Evolutionary conservation across 108 stramenopile species (phyloP).

Genomic region (Cyclotella sp.): DNA sequence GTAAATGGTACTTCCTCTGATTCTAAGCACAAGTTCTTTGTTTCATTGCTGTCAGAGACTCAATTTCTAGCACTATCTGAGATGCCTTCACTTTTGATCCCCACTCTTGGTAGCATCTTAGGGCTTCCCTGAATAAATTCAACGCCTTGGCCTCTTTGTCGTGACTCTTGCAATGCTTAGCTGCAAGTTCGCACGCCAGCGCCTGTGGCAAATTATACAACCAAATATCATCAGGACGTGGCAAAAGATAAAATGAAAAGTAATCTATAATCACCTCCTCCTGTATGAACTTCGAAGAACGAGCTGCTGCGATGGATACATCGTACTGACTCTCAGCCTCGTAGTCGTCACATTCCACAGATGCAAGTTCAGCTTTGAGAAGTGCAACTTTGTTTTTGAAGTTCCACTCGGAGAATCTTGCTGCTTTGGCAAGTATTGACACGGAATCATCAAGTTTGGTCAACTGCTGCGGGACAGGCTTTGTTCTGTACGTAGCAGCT

Average conservation of each 20-base stretch:
- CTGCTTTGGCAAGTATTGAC: neutral
- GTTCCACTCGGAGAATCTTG: constrained; percentile 2
- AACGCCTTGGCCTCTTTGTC: neutral
- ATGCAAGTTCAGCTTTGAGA: neutral
- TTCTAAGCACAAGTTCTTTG: too few species aligned
- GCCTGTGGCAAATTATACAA: neutral
- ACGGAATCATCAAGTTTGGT: neutral
- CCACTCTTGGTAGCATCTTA: too few species aligned
- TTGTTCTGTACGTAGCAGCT: too few species aligned
- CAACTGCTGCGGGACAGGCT: too few species aligned
- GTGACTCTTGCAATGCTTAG: neutral
- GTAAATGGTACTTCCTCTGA: too few species aligned
- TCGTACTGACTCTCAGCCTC: neutral
- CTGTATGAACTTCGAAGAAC: constrained; percentile 2
- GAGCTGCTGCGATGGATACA: constrained; percentile 2
- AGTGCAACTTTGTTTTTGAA: neutral
- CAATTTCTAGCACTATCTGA: too few species aligned
- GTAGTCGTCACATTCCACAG: neutral
- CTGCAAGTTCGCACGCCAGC: constrained; percentile 15
- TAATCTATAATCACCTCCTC: neutral
- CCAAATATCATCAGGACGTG: neutral
- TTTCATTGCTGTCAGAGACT: too few species aligned
- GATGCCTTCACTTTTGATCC: too few species aligned
- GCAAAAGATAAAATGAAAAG: neutral
- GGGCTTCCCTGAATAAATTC: neutral